Evolutionary conservation across 2,329 filamentous ascomycete genomes (phyloP), one percentile per base, ranked within the genome.

Genomic region (Apiospora pterosperma): DNA sequence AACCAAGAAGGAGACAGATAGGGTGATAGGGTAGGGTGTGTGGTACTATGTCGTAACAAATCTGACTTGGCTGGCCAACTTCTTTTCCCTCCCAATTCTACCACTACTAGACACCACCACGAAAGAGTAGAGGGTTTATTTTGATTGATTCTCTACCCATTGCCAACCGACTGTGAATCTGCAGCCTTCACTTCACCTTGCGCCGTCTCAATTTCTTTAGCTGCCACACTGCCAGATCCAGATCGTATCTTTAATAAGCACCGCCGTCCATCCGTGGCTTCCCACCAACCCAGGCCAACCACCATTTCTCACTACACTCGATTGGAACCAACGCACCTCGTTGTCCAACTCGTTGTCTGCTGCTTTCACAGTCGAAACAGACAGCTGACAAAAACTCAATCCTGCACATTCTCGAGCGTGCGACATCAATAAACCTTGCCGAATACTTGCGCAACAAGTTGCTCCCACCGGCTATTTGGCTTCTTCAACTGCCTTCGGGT

Each of bases 41-140:
- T 55, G 25, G 48, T 55, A 28, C 48, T 55, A 55, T 55, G 48
- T 55, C 48, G 48, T 55, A 55, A 55, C 48, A 55, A 55, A 55
- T n/a, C n/a, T n/a, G n/a, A n/a, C 48, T 21, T 55, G 48, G 48
- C 48, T 31, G 28, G 28, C 48, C 48, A 55, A 55, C 48, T 55
- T 55, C 48, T 55, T 55, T 52, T 55, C 12, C 48, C 48, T 55
- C 48, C 48, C 48, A 34, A 34, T 55, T 34, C 48, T 21, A 23
- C n/a, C n/a, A n/a, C n/a, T n/a, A n/a, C 25, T n/a, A n/a, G n/a
- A n/a, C n/a, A 19, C 25, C 44, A 31, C 10, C 44, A n/a, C 7
- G 25, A 14, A 34, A n/a, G 48, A 34, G 41, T 8, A 34, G 34
- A 55, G 48, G 48, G 48, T 34, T 55, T 55, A 34, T 28, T 55